Base-by-base conservation (phyloP, 495 filamentous ascomycete genomes). In the Margaritispora aquatica region DNA sequence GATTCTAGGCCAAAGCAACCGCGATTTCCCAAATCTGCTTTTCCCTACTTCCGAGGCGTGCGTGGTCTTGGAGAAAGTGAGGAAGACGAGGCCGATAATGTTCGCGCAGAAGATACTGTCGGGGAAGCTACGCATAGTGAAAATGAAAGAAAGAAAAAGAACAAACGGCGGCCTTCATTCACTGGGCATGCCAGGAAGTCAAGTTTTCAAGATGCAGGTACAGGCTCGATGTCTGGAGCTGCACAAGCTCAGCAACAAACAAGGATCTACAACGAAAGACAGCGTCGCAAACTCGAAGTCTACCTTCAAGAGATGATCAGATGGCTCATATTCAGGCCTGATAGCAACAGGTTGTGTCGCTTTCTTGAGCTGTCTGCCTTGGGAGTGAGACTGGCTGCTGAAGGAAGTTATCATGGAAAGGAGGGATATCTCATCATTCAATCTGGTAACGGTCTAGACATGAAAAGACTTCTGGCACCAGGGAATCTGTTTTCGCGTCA, bases 351-450 rank as follows among this genome's bases (percentile, higher is more conserved):
- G 13, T 75, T 99, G 13, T 99, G 94, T 75, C 93, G 92, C 65
- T 99, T 99, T 68, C 75, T 99, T 13, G 94, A 99, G 70, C 71
- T 99, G 3, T 97, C 94, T 57, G 92, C 95, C 1, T 78, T 99
- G 8, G 95, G 95, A 5, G 89, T 99, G n/a, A 82, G 95, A 29
- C 81, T 99, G 51, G 92, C 94, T 46, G 92, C 92, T 7, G 94
- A 99, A 72, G 92, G 90, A 17, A 94, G 90, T 64, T 97, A 96
- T 66, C 95, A 97, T 69, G 94, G 94, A 27, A 99, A 99, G 71
- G 95, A 99, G 74, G 96, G 94, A 10, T 92, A 90, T 65, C 76
- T 97, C 51, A 84, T 95, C 56, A 94, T 97, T 50, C 87, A 92
- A 66, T 94, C 90, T 38, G 85, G 88, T 0, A 95, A 96, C 63